These are phyloP conservation scores for Cocos nucifera DNA, from an alignment of 176 grass and related monocot species.

Conservation along the genomic window DNA sequence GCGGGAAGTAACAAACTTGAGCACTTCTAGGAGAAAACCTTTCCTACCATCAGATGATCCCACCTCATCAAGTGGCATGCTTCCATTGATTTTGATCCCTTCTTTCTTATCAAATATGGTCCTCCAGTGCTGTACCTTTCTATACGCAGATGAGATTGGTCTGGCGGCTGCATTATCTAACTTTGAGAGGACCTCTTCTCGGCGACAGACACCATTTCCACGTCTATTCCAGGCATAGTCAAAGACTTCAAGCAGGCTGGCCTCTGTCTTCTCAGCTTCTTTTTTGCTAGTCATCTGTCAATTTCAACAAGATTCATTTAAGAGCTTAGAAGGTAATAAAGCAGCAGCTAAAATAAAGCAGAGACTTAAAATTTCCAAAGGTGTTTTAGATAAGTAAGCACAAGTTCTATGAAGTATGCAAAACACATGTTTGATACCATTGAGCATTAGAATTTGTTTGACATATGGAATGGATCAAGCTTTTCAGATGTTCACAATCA, in stretches of 20 bases:
- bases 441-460: no score
- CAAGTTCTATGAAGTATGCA: no score
- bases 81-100: conserved; percentile 56
- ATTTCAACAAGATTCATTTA: neutral
- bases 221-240: conserved; percentile 96
- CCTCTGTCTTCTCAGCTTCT: conserved; percentile 68
- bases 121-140: conserved; percentile 33
- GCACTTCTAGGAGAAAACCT: conserved; percentile 50
- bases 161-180: conserved; percentile 32
- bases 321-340: neutral
- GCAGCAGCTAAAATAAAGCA: no score
- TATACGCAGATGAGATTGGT: conserved; percentile 25
- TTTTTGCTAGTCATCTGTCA: conserved; percentile 57
- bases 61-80: conserved; percentile 19
- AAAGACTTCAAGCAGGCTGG: conserved; percentile 60
- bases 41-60: conserved; percentile 20
- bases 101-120: conserved; percentile 40
- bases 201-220: conserved; percentile 60
- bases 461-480: no score
- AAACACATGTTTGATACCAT: no score
- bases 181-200: conserved; percentile 65
- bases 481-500: no score
- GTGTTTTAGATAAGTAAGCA: no score
- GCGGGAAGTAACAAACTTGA: conserved; percentile 38
- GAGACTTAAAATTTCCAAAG: no score